Conservation (phyloP, 345 rosid genomes). For the Cardamine occulta region DNA sequence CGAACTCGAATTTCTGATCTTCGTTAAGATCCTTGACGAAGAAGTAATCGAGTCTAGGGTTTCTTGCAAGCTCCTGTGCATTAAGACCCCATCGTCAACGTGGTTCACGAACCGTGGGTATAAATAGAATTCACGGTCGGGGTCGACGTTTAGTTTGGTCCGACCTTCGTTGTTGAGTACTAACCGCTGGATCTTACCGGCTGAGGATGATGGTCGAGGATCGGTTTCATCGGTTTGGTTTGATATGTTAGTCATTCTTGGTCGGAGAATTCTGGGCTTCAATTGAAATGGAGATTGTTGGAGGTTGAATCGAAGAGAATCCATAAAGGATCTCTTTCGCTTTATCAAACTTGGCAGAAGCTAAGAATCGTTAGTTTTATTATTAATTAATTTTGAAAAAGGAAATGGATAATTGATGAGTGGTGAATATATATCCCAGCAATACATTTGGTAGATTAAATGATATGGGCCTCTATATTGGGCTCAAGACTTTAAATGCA, state of each 20-base stretch:
- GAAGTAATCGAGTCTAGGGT: slow-evolving; percentile 47
- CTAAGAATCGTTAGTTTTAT: slow-evolving; percentile 14
- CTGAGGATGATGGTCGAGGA: slow-evolving; percentile 47
- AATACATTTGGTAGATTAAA: not conserved
- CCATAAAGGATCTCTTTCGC: slow-evolving; percentile 4
- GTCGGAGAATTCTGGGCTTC: slow-evolving; percentile 31
- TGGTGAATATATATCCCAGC: slow-evolving; percentile 15
- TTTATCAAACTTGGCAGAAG: slow-evolving; percentile 34
- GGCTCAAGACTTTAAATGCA: not conserved
- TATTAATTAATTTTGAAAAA: not conserved
- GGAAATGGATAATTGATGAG: slow-evolving; percentile 30
- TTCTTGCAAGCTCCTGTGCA: slow-evolving; percentile 78
- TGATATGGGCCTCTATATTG: slow-evolving; percentile 12
- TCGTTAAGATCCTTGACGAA: slow-evolving; percentile 64
- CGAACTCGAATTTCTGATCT: slow-evolving; percentile 61
- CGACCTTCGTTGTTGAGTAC: slow-evolving; percentile 72
- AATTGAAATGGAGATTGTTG: slow-evolving; percentile 36
- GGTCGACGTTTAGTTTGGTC: slow-evolving; percentile 57
- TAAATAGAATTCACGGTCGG: slow-evolving; percentile 75
- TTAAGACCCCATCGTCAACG: slow-evolving; percentile 85
- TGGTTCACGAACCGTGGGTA: slow-evolving; percentile 86
- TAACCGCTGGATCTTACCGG: slow-evolving; percentile 68
- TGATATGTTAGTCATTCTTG: slow-evolving; percentile 40
- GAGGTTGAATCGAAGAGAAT: slow-evolving; percentile 41
- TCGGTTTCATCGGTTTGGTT: slow-evolving; percentile 35